A percentile compares a stretch with the other conserved stretches of the same genome.
phyloP scores from a whole-genome alignment of 768 basidiomycete genomes.

The Psilocybe cubensis region DNA sequence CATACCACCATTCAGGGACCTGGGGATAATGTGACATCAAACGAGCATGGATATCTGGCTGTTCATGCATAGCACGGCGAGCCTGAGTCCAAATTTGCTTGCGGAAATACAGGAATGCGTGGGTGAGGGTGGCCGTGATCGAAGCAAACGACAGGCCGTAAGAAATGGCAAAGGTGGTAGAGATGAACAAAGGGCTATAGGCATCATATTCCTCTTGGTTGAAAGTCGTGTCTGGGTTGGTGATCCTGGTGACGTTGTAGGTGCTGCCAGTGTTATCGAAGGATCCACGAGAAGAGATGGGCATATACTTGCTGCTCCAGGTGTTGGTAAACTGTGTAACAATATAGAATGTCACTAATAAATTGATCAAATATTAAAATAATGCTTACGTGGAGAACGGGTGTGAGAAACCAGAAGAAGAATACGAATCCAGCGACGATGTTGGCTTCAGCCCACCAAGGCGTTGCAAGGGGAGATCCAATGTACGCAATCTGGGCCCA shows the following conservation, averaged over 20 bases:
- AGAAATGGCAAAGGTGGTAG: conserved; percentile 75
- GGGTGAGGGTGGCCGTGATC: conserved; percentile 75
- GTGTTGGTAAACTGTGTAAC: conserved; percentile 57
- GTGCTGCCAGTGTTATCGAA: conserved; percentile 62
- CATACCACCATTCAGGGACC: conserved; percentile 88
- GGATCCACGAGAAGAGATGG: conserved; percentile 68
- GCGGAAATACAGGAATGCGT: conserved; percentile 74
- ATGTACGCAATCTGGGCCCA: conserved; percentile 76
- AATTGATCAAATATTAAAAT: conserved; percentile 6
- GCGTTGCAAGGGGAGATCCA: conserved; percentile 73
- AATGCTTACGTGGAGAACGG: conserved; percentile 54
- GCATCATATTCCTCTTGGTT: conserved; percentile 55
- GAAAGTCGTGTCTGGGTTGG: conserved; percentile 57
- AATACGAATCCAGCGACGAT: conserved; percentile 62
- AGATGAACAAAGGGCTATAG: conserved; percentile 68
- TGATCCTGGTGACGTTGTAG: conserved; percentile 64
- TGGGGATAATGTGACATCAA: conserved; percentile 78
- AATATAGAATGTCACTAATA: background rate
- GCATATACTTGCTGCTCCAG: conserved; percentile 61
- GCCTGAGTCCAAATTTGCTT: conserved; percentile 79
- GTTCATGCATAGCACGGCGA: conserved; percentile 72
- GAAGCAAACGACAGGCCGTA: conserved; percentile 86
- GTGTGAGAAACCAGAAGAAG: conserved; percentile 74
- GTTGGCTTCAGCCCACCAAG: conserved; percentile 86
- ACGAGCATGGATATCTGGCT: conserved; percentile 84